Evolutionary conservation across 1,284 basidiomycete species (phyloP).

Genomic region (Boletellus dicymbophilus): DNA sequence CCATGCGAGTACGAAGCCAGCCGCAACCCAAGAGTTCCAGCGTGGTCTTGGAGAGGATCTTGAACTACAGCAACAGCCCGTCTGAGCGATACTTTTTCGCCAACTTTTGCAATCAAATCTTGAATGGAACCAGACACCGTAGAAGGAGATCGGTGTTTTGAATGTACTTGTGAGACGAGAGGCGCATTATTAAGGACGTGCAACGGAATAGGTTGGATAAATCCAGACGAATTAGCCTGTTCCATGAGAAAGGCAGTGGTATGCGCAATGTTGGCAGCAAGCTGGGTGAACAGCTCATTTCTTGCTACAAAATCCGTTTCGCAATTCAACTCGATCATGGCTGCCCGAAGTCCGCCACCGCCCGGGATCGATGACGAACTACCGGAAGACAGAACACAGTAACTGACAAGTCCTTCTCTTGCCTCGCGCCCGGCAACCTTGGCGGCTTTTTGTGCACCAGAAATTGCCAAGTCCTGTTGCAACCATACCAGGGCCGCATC

Average conservation of each 20-base stretch:
- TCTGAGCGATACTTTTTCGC: constrained; percentile 86
- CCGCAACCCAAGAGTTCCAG: constrained; percentile 51
- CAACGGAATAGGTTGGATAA: constrained; percentile 46
- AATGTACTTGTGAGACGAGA: constrained; percentile 53
- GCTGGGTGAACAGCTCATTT: constrained; percentile 80
- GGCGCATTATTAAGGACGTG: constrained; percentile 69
- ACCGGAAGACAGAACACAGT: constrained; percentile 71
- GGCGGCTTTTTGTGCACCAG: constrained; percentile 79
- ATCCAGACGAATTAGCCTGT: constrained; percentile 33
- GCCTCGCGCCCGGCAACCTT: constrained; percentile 80
- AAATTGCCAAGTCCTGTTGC: constrained; percentile 66
- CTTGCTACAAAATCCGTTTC: constrained; percentile 97
- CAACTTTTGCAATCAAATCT: constrained; percentile 81
- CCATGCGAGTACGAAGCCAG: constrained; percentile 85
- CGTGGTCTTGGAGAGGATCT: constrained; percentile 46
- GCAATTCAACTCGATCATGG: constrained; percentile 93
- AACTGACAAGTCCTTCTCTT: constrained; percentile 78
- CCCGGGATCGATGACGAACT: constrained; percentile 34
- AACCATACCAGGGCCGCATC: constrained; percentile 81
- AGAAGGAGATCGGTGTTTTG: constrained; percentile 36
- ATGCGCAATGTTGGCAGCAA: constrained; percentile 83
- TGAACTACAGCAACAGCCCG: constrained; percentile 76
- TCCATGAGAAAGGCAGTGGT: constrained; percentile 84
- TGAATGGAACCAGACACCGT: constrained; percentile 80
- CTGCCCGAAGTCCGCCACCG: constrained; percentile 65